Percentiles rank a stretch among this genome's conserved stretches.
phyloP scores from a whole-genome alignment of 1,139 yeast genomes.

The Taphrina sp. region DNA sequence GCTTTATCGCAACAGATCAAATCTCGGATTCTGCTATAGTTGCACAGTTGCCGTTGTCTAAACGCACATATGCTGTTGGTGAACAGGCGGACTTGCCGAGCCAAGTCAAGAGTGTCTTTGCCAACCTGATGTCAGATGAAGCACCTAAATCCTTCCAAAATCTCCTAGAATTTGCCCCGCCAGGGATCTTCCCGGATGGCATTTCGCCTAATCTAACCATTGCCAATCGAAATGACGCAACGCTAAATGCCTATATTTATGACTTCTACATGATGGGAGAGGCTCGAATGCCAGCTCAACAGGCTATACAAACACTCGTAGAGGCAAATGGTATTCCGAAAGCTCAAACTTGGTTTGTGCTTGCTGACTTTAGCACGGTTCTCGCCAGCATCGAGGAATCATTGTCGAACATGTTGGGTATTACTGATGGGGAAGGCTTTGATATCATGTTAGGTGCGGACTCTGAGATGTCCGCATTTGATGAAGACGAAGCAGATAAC shows the following conservation, averaged over 20 bases:
- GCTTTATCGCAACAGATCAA: slow-evolving; percentile 14
- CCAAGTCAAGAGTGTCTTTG: slow-evolving; percentile 12
- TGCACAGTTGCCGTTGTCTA: slow-evolving; percentile 28
- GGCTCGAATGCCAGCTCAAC: slow-evolving; percentile 15
- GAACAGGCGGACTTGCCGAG: neutral
- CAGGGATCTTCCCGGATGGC: slow-evolving; percentile 30
- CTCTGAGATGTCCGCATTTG: slow-evolving; percentile 32
- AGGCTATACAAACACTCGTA: slow-evolving; percentile 19
- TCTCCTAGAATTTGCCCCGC: slow-evolving; percentile 17
- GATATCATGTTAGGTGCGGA: slow-evolving; percentile 24
- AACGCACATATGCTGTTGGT: neutral
- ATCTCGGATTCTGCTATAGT: slow-evolving; percentile 2
- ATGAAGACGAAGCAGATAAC: slow-evolving; percentile 30
- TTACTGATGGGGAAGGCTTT: slow-evolving; percentile 23
- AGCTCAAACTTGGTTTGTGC: slow-evolving; percentile 32
- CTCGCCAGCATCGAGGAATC: slow-evolving; percentile 32
- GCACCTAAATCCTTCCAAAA: slow-evolving; percentile 8
- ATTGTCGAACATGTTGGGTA: slow-evolving; percentile 28
- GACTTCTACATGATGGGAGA: slow-evolving; percentile 33
- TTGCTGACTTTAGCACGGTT: slow-evolving; percentile 31
- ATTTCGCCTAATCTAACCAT: slow-evolving; percentile 28
- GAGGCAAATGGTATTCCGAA: slow-evolving; percentile 32
- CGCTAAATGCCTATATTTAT: slow-evolving; percentile 32
- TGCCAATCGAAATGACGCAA: slow-evolving; percentile 3
- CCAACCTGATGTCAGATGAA: slow-evolving; percentile 8